phyloP scores from a whole-genome alignment of 768 basidiomycete genomes.

The Lentinula boryana region DNA sequence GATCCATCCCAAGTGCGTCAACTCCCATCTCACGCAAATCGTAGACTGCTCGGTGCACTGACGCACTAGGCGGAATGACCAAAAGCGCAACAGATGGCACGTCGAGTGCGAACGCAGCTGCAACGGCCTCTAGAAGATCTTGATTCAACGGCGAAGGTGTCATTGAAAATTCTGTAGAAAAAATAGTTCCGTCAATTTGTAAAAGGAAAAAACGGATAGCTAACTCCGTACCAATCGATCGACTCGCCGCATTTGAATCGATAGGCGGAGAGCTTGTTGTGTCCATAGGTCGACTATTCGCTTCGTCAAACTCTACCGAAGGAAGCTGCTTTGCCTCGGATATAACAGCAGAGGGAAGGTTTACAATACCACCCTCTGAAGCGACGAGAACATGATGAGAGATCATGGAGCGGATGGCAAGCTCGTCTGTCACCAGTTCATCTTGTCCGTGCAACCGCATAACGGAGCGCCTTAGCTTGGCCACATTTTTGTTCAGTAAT shows the following conservation, averaged over 20 bases:
- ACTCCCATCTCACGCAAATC: slow-evolving; percentile 64
- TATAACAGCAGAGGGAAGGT: slow-evolving; percentile 30
- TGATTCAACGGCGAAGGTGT: slow-evolving; percentile 51
- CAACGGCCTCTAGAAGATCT: slow-evolving; percentile 59
- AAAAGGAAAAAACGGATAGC: background rate
- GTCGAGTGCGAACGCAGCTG: slow-evolving; percentile 64
- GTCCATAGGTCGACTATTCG: background rate
- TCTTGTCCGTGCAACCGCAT: slow-evolving; percentile 1
- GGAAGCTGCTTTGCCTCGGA: slow-evolving; percentile 11
- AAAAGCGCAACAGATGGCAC: slow-evolving; percentile 63
- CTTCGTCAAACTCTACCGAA: slow-evolving; percentile 5
- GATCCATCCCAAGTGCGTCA: slow-evolving; percentile 57
- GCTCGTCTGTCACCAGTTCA: background rate
- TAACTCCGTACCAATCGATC: background rate
- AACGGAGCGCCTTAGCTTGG: slow-evolving; percentile 29
- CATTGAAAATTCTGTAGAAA: slow-evolving; percentile 32
- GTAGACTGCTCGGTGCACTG: slow-evolving; percentile 56
- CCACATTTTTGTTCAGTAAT: slow-evolving; percentile 45
- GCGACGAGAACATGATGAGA: slow-evolving; percentile 60
- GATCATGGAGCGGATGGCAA: slow-evolving; percentile 11
- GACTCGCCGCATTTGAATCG: background rate
- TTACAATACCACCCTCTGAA: slow-evolving; percentile 46
- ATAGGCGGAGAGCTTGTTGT: background rate
- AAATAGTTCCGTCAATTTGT: background rate
- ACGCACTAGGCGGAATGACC: slow-evolving; percentile 57